Evolutionary conservation across 768 basidiomycete genomes (phyloP).

Genomic region (Boletus barrowsii): DNA sequence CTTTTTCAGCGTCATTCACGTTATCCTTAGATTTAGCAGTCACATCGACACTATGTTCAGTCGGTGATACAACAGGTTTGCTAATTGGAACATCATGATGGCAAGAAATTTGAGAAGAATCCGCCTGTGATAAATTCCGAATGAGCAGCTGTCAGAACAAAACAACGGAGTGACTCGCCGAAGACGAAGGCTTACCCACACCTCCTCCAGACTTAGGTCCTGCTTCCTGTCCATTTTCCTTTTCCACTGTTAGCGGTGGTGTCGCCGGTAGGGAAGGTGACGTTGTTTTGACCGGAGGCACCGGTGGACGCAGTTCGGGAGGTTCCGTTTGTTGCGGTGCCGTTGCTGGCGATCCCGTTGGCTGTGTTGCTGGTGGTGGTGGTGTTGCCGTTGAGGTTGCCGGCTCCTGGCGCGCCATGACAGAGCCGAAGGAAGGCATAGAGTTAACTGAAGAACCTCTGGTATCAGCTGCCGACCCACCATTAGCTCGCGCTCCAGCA

Average conservation of each 20-base stretch:
- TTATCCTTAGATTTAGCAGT: constrained; percentile 19
- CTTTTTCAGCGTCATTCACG: constrained; percentile 24
- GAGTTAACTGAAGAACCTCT: constrained; percentile 23
- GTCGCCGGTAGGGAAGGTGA: neutral
- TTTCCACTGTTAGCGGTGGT: constrained; percentile 1
- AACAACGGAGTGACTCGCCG: constrained; percentile 24
- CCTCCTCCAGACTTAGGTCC: constrained; percentile 14
- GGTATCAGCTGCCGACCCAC: constrained; percentile 30
- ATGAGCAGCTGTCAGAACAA: constrained; percentile 32
- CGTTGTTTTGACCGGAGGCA: neutral
- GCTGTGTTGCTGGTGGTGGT: neutral
- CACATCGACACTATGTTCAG: constrained; percentile 25
- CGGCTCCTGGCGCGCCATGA: constrained; percentile 10
- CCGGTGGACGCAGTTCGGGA: neutral
- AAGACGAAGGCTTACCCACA: constrained; percentile 33
- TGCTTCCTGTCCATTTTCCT: neutral
- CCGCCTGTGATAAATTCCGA: constrained; percentile 19
- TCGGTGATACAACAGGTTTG: constrained; percentile 28
- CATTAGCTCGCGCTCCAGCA: constrained; percentile 23
- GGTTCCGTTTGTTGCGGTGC: neutral
- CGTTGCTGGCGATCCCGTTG: neutral
- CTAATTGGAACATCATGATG: constrained; percentile 15
- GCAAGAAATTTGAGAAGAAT: neutral
- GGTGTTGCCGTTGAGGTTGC: neutral
- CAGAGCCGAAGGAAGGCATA: constrained; percentile 17